These are phyloP conservation scores for Stachybotrys echinatus DNA, from an alignment of 2,329 filamentous ascomycete genomes.

Conservation along the genomic window DNA sequence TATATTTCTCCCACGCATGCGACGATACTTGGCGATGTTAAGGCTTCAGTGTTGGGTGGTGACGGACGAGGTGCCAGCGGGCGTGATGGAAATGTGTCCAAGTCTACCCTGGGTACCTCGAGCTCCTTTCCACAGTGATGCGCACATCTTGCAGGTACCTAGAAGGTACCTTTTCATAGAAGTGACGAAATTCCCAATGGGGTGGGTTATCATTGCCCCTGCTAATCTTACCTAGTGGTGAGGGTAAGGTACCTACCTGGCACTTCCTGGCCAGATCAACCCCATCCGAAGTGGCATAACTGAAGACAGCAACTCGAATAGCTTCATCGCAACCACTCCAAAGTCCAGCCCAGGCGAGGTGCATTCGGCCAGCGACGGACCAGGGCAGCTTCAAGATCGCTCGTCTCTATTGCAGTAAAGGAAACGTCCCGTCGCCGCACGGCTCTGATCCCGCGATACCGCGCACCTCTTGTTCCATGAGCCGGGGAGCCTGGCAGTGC, in stretches of 20 bases:
- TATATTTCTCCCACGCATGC: too few relatives aligned
- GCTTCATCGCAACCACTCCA: not conserved
- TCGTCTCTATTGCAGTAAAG: not conserved
- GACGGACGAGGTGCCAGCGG: too few relatives aligned
- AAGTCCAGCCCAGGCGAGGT: not conserved
- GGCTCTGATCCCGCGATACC: not conserved
- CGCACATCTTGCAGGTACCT: too few relatives aligned
- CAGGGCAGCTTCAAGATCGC: not conserved
- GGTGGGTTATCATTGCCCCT: too few relatives aligned
- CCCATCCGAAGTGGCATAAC: not conserved
- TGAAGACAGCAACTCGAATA: not conserved
- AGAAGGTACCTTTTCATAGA: too few relatives aligned
- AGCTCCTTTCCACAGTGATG: too few relatives aligned
- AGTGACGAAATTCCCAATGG: too few relatives aligned
- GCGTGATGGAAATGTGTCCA: too few relatives aligned
- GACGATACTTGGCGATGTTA: too few relatives aligned
- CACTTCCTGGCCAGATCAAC: not conserved
- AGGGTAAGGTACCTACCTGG: too few relatives aligned
- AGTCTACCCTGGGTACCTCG: too few relatives aligned
- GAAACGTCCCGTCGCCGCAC: not conserved
- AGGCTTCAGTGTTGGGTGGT: too few relatives aligned
- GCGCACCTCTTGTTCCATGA: constrained; percentile 21
- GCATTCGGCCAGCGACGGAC: not conserved
- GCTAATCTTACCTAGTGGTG: not conserved
- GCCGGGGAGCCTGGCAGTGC: constrained; percentile 25